Evolutionary conservation across 164 flowering plant genomes (phyloP).

Genomic region (Umbellularia californica): DNA sequence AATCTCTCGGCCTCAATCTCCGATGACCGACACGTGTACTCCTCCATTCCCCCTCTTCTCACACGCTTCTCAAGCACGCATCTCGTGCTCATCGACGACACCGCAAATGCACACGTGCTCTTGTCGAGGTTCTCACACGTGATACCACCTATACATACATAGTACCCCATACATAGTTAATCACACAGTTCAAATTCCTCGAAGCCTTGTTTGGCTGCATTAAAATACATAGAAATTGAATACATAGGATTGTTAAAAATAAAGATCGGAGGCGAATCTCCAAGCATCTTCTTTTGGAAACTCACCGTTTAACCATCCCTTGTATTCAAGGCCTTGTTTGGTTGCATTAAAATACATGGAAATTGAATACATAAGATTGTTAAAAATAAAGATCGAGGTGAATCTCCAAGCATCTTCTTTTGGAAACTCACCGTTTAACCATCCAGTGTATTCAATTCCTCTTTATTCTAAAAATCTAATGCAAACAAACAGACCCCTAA

Average conservation of each 20-base stretch:
- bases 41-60: slow-evolving; percentile 36
- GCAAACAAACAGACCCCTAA: neutral
- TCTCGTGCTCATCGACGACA: slow-evolving; percentile 53
- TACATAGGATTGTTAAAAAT: neutral
- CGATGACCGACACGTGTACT: slow-evolving; percentile 42
- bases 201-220: too few species aligned
- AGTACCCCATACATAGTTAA: neutral
- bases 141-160: slow-evolving; percentile 25
- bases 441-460: too few species aligned
- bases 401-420: neutral
- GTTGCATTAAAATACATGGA: neutral
- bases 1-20: slow-evolving; percentile 48
- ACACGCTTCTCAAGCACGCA: slow-evolving; percentile 61
- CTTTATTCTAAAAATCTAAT: too few species aligned
- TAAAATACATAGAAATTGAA: neutral
- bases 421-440: too few species aligned
- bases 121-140: slow-evolving; percentile 43
- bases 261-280: neutral
- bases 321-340: too few species aligned
- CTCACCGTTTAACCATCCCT: too few species aligned
- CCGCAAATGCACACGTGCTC: slow-evolving; percentile 53
- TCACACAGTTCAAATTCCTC: too few species aligned
- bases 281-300: neutral
- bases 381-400: neutral
- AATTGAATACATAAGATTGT: neutral